A percentile compares a stretch with the other conserved stretches of the same genome.
Evolutionary conservation across 768 basidiomycete genomes (phyloP).

Genomic region (Leucocoprinus sp.): DNA sequence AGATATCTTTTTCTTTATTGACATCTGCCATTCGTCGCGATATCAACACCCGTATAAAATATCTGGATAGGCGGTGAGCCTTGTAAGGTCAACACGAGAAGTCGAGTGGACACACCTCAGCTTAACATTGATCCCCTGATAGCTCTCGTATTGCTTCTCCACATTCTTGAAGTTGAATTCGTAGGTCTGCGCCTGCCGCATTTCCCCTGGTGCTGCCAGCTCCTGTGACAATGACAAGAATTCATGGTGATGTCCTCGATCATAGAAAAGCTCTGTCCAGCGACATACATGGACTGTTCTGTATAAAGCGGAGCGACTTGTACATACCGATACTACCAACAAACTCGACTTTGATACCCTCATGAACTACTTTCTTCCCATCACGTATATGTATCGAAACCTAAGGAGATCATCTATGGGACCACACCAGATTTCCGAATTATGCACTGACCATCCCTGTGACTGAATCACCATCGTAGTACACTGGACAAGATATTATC

Average conservation of each 20-base stretch:
- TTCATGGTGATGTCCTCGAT: slow-evolving; percentile 96
- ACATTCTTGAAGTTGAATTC: slow-evolving; percentile 99
- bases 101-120: slow-evolving; percentile 53
- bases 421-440: background rate
- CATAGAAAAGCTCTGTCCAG: slow-evolving; percentile 82
- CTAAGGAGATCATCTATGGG: slow-evolving; percentile 28
- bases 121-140: slow-evolving; percentile 98
- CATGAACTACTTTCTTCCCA: too few relatives aligned
- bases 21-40: slow-evolving; percentile 92
- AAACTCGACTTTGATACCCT: slow-evolving; percentile 96
- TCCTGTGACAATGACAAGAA: slow-evolving; percentile 95
- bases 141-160: slow-evolving; percentile 98
- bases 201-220: slow-evolving; percentile 90
- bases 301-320: background rate
- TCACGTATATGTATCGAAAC: slow-evolving; percentile 81
- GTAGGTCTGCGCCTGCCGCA: slow-evolving; percentile 93
- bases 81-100: background rate
- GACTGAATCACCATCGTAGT: slow-evolving; percentile 91
- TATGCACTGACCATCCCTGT: slow-evolving; percentile 57
- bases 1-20: slow-evolving; percentile 85
- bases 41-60: slow-evolving; percentile 83
- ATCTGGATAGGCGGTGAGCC: slow-evolving; percentile 32
- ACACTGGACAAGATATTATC: slow-evolving; percentile 79
- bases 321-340: slow-evolving; percentile 89
- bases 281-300: background rate